Evolutionary conservation across 495 filamentous ascomycete genomes (phyloP), one percentile per base, ranked within the genome.

Genomic region (Cudoniella acicularis): DNA sequence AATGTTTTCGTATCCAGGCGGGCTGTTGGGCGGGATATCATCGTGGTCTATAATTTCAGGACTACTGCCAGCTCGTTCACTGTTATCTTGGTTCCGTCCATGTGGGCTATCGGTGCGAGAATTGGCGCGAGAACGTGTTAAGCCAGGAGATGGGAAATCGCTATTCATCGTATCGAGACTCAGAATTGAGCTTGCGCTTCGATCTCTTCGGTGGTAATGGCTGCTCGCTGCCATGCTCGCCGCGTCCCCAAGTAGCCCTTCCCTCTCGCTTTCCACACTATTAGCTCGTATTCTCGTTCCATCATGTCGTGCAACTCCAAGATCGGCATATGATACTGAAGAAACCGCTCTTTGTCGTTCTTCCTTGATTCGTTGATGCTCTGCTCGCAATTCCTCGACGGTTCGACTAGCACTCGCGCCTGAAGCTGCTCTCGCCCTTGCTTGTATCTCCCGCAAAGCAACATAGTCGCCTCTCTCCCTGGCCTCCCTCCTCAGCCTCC

Each of bases 221-320:
- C 63, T 69, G 54, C 55, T 66, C 20, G 48, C 59, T 25, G 71
- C 77, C 61, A 89, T 86, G 59, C 78, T 81, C 2, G 85, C 85
- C 9, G 88, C 84, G 58, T 88, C 84, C 20, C 83, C 84, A 3
- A 96, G 76, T 2, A 96, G 77, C 1, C 90, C 90, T 13, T 83
- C 74, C 13, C 83, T 74, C 66, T 96, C 89, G 40, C 87, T 90
- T 59, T 93, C 91, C 21, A 78, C 77, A 49, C 89, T 93, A 63
- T 86, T 87, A 17, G 90, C 90, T 42, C 94, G 85, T 54, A 98
- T 71, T 13, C 94, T 82, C 0, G 89, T 90, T 18, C 94, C 94
- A 67, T 98, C 94, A 61, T 92, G 91, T 48, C 91, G 79, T 9
- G 90, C 92, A 49, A 95, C 82, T 26, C 94, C 94, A 10, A 98